Evolutionary conservation across 257 asterid species (phyloP), one percentile per base, ranked within the genome.

Genomic region (Salvia hispanica): DNA sequence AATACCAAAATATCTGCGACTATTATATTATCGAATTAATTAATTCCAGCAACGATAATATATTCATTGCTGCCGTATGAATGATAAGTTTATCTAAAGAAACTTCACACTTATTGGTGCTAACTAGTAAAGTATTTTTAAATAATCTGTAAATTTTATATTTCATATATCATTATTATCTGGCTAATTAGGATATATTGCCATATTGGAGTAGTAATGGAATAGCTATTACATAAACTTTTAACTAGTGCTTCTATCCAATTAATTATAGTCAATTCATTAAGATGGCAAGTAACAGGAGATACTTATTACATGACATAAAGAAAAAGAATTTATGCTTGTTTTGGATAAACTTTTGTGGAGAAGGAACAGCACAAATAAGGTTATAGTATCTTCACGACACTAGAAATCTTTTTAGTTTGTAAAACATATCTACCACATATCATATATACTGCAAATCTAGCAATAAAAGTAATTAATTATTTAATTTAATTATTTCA

Each of bases 251-350:
- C 60, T 48, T 63, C 69, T 18, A 28, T 21, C 60, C 37, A 70
- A 50, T 60, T 39, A 11, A 36, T 44, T 15, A 39, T 42, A 37
- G 75, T 71, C 50, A 62, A 42, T 70, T 62, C 52, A 69, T 58
- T 58, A 42, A 66, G 16, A 51, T 37, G 61, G 18, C 50, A 37
- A 9, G 16, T 51, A 7, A 70, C 42, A 57, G 55, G 45, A 40
- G 11, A 40, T 40, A 40, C 45, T 40, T 8, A 40, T 40, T 15
- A 59, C 10, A 10, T 16, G 58, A 74, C 70, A 66, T 7, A 4
- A 67, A 52, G 78, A 67, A 74, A 45, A 67, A 60, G 74, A 67
- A 74, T 59, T 50, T 58, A 73, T 66, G 73, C 69, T 57, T 60
- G 46, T 50, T 25, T 8, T 50, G 44, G 74, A 68, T 56, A 57